phyloP scores from a whole-genome alignment of 306 rosid genomes.

The Hippophae tibetana region DNA sequence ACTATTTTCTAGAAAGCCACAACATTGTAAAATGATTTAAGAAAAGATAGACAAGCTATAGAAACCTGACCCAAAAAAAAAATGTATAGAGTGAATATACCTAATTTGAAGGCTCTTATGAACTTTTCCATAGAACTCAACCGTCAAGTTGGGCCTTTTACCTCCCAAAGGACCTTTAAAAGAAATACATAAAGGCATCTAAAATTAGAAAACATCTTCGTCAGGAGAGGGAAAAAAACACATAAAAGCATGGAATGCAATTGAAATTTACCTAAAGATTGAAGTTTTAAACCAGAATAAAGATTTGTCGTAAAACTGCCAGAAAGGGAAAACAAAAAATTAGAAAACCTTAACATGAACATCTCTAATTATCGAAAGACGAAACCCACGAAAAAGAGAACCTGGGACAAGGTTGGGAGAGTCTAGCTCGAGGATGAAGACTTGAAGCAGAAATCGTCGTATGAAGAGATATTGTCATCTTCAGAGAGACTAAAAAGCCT shows the following conservation, averaged over 20 bases:
- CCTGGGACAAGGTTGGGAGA: slow-evolving; percentile 43
- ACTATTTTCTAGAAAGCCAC: neutral
- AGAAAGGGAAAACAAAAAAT: slow-evolving; percentile 1
- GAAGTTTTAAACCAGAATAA: slow-evolving; percentile 71
- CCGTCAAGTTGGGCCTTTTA: slow-evolving; percentile 45
- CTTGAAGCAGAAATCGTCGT: slow-evolving; percentile 34
- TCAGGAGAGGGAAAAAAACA: neutral
- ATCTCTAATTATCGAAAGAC: neutral
- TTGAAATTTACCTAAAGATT: slow-evolving; percentile 37
- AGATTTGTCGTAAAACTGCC: slow-evolving; percentile 50
- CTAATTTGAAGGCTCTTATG: slow-evolving; percentile 45
- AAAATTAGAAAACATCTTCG: neutral
- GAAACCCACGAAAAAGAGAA: slow-evolving; percentile 19
- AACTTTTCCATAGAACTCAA: slow-evolving; percentile 65
- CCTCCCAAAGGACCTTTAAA: slow-evolving; percentile 49
- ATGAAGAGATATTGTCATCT: slow-evolving; percentile 57
- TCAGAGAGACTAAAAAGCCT: neutral
- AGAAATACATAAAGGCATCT: neutral
- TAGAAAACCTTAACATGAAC: slow-evolving; percentile 1
- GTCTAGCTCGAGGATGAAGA: slow-evolving; percentile 28
- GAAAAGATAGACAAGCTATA: neutral
- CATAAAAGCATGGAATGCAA: neutral
- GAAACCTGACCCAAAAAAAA: no score
- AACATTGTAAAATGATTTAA: slow-evolving; percentile 2
- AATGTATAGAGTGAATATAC: slow-evolving; percentile 24